Base-by-base conservation (phyloP, 352 stramenopile genomes). In the Pythium myriotylum region DNA sequence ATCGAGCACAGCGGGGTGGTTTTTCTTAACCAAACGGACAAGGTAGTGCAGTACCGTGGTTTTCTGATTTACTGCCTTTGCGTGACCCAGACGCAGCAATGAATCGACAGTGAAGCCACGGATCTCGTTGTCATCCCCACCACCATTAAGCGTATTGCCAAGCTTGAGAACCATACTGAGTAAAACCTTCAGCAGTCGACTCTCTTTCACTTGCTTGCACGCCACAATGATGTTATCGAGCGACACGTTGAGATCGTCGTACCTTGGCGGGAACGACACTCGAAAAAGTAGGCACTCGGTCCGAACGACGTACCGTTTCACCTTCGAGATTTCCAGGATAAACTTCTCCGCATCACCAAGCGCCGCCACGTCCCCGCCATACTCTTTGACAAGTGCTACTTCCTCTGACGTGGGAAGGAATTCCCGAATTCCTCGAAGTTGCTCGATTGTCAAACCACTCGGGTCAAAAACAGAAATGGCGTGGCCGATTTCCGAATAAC, bases 41-140 rank as follows among this genome's bases (percentile, higher is more conserved):
- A 99, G 74, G 70, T 99, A 99, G 59, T 99, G 95, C n/a, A 99
- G 76, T 27, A 99, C 95, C 14, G 94, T 99, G 14, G 97, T 99
- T 70, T 98, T 98, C 67, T 98, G 95, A 67, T 99, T 92, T 20
- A 93, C 77, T 6, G 97, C 98, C 70, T 99, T 99, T 42, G 97
- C 98, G 66, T 99, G 81, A 0, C 81, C 84, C 20, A 88, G 94
- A 27, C 84, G 95, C 2, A 99, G 71, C 13, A 99, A 65, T 14
- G 96, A 97, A 74, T 99, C 95, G 4, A 99, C 85, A 0, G 92
- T 98, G 67, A 99, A 99, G 4, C 94, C 97, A 42, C 92, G 89
- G 27, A 97, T 97, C 50, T 89, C 86, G 27, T 89, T 87, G 22
- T 89, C 78, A 8, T 90, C 76, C 35, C 89, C 95, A 35, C 77